Evolutionary conservation across 371 early-diverging fungal genomes (phyloP).

Genomic region (Aphelidium insulamus): DNA sequence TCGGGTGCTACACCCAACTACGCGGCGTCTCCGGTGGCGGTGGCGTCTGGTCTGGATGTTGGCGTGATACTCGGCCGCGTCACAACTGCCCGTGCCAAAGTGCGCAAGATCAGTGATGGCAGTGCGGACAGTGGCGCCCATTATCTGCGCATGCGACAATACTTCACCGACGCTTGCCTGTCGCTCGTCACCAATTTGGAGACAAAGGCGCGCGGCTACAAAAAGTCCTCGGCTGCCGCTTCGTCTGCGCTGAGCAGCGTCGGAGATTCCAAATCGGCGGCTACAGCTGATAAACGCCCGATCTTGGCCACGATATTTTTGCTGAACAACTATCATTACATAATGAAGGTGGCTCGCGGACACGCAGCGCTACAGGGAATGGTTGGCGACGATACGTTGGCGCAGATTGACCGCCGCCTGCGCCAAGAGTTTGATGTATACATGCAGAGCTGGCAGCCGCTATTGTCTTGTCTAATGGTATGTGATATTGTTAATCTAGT

Average conservation of each 20-base stretch:
- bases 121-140: slow-evolving; percentile 10
- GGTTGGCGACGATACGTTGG: too few species aligned
- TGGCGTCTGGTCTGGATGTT: background rate
- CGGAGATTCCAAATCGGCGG: too few species aligned
- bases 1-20: slow-evolving; percentile 40
- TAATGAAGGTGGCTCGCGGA: slow-evolving; percentile 34
- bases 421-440: too few species aligned
- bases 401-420: too few species aligned
- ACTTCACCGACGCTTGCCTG: slow-evolving; percentile 21
- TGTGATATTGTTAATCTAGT: too few species aligned
- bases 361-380: too few species aligned
- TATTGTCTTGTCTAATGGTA: too few species aligned
- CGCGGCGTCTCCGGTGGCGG: slow-evolving; percentile 3
- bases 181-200: slow-evolving; percentile 35
- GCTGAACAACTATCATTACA: slow-evolving; percentile 58
- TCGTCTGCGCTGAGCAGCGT: too few species aligned
- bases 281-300: too few species aligned
- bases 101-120: background rate
- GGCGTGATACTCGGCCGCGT: background rate
- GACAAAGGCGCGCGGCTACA: slow-evolving; percentile 41
- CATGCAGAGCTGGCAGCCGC: too few species aligned
- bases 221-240: too few species aligned
- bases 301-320: slow-evolving; percentile 44
- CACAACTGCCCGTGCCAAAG: background rate
- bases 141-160: slow-evolving; percentile 5